phyloP scores from a whole-genome alignment of 129 eudicot genomes.

The Flaveria brownii region DNA sequence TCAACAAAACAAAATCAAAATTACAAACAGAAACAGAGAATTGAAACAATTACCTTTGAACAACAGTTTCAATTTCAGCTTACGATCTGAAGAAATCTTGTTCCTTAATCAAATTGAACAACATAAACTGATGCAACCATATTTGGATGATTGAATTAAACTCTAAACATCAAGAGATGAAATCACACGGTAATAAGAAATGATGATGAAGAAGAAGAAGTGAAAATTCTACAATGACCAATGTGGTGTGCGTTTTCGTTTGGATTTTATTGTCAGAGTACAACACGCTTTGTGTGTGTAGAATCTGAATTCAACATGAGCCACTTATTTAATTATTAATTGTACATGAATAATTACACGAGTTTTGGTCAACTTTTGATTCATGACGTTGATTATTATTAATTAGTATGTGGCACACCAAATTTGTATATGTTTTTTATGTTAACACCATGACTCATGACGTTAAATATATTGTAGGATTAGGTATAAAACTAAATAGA shows the following conservation, averaged over 20 bases:
- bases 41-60: conserved; percentile 21
- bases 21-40: not conserved
- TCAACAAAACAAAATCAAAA: not conserved
- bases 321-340: conserved; percentile 18
- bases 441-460: too few species aligned
- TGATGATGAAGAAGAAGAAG: conserved; percentile 9
- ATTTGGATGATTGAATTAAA: conserved; percentile 1
- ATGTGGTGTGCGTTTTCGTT: not conserved
- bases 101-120: not conserved
- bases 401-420: too few species aligned
- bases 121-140: conserved; percentile 8
- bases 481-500: too few species aligned
- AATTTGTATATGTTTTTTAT: too few species aligned
- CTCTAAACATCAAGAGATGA: not conserved
- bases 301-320: conserved; percentile 25
- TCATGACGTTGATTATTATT: too few species aligned
- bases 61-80: conserved; percentile 2
- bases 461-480: too few species aligned
- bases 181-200: not conserved
- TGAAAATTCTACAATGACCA: conserved; percentile 19
- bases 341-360: not conserved
- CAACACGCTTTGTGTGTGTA: conserved; percentile 34
- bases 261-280: conserved; percentile 40
- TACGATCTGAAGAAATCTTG: conserved; percentile 22
- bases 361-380: conserved; percentile 20